Evolutionary conservation across 2,329 filamentous ascomycete species (phyloP).

Genomic region (Alternaria ethzedia): DNA sequence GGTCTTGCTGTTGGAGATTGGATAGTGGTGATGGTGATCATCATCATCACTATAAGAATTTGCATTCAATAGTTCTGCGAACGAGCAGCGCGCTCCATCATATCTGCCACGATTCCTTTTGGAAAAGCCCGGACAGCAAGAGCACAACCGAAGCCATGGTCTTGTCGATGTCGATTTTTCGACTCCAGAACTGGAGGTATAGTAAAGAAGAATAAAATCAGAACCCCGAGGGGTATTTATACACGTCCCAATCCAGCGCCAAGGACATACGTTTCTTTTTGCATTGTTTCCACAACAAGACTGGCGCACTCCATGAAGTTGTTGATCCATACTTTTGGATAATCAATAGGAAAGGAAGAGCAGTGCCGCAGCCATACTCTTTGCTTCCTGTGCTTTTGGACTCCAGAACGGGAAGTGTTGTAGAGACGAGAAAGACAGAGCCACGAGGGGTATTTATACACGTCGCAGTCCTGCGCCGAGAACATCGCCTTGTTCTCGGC

Average conservation of each 20-base stretch:
- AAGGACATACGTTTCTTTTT: no score
- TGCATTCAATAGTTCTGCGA: no score
- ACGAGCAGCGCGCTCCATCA: no score
- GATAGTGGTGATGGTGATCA: background rate
- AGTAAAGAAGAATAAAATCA: background rate
- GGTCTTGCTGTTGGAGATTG: no score
- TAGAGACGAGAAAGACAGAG: background rate
- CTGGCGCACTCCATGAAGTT: background rate
- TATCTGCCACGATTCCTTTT: no score
- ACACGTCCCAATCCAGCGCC: background rate
- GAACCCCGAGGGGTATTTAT: background rate
- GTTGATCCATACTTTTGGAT: background rate
- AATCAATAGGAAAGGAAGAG: background rate
- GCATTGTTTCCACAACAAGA: no score
- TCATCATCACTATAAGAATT: no score
- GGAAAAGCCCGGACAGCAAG: no score
- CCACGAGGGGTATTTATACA: background rate
- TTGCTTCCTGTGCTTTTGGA: no score
- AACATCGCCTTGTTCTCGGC: background rate
- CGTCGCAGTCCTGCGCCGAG: background rate
- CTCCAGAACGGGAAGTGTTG: background rate
- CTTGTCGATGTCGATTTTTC: background rate
- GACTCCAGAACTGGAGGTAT: background rate
- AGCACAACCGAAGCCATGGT: no score
- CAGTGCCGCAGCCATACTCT: background rate